A percentile compares a stretch with the other conserved stretches of the same genome.
phyloP scores from a whole-genome alignment of 164 flowering plant species.

The Euptelea pleiosperma region DNA sequence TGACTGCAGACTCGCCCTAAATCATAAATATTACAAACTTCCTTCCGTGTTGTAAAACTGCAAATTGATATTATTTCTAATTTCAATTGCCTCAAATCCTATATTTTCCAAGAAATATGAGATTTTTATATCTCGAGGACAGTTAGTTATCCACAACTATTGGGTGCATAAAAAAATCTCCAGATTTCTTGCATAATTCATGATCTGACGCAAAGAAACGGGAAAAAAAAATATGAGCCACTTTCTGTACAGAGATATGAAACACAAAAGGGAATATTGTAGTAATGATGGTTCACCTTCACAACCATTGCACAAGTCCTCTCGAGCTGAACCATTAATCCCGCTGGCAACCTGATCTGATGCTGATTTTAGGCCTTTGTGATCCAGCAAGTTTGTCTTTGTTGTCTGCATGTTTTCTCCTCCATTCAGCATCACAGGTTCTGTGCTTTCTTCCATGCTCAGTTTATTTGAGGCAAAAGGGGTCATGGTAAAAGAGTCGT shows the following conservation, averaged over 20 bases:
- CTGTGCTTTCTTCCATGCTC: conserved; percentile 31
- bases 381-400: conserved; percentile 21
- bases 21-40: too few relatives aligned
- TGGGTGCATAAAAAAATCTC: not conserved
- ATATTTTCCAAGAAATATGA: too few relatives aligned
- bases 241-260: not conserved
- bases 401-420: conserved; percentile 25
- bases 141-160: too few relatives aligned
- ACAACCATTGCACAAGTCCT: conserved; percentile 24
- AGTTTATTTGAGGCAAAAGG: conserved; percentile 49
- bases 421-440: conserved; percentile 17
- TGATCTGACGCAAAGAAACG: not conserved
- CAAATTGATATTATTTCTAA: too few relatives aligned
- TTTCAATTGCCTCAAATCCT: too few relatives aligned
- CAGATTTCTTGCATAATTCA: conserved; percentile 1
- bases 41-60: too few relatives aligned
- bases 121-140: not conserved
- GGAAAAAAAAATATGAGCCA: not conserved
- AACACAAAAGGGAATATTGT: not conserved
- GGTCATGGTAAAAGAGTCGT: conserved; percentile 67
- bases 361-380: conserved; percentile 23
- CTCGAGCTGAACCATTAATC: conserved; percentile 16
- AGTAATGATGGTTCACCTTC: conserved; percentile 39
- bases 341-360: conserved; percentile 18
- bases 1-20: too few relatives aligned